A percentile compares a stretch with the other conserved stretches of the same genome.
These are phyloP conservation scores for Brassica nigra DNA, from an alignment of 345 rosid species.

Conservation along the genomic window DNA sequence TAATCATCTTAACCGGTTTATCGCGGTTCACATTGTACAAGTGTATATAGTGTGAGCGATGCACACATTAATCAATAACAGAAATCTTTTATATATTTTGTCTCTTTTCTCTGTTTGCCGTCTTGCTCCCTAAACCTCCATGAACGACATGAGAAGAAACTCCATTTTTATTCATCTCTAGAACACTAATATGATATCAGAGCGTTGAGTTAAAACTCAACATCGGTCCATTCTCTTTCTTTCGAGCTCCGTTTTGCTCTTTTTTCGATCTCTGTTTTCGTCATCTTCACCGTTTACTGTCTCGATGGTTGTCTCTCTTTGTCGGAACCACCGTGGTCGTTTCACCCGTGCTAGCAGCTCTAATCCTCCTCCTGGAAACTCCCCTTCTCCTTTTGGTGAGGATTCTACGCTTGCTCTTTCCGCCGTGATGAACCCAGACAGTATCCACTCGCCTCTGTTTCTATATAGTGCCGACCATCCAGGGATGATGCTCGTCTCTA, in stretches of 20 bases:
- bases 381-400: neutral
- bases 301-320: neutral
- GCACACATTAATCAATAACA: too few species aligned
- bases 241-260: neutral
- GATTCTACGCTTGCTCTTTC: neutral
- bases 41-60: too few species aligned
- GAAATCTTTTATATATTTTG: too few species aligned
- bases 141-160: too few species aligned
- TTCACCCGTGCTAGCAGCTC: neutral
- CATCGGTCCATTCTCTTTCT: neutral
- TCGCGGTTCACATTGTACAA: too few species aligned
- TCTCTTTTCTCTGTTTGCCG: too few species aligned
- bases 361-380: neutral
- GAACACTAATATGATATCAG: too few species aligned
- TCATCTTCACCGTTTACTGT: neutral
- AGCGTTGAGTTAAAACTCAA: neutral
- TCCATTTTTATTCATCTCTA: too few species aligned
- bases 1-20: too few species aligned
- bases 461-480: neutral
- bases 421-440: neutral
- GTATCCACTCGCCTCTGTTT: neutral
- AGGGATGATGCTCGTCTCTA: neutral
- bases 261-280: neutral
- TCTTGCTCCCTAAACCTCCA: too few species aligned
- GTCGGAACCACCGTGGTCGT: neutral